Base-by-base conservation (phyloP, 495 filamentous ascomycete species). In the Endocarpon pusillum region DNA sequence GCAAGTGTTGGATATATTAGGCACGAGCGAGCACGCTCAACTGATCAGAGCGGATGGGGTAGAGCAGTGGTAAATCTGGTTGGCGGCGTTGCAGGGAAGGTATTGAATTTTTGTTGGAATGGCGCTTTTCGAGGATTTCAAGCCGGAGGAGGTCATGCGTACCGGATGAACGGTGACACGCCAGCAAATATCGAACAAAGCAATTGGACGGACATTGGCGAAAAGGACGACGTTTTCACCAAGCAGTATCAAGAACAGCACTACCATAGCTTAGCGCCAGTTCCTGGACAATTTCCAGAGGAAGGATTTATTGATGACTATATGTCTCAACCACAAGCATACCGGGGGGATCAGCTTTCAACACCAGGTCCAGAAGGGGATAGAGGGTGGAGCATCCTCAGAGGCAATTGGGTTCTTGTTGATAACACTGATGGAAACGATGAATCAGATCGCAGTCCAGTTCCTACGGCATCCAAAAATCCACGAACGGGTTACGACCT, bases 61-160 rank as follows among this genome's bases (percentile, higher is more conserved):
- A 53, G 53, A 19, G 45, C 60, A 20, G 57, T 58, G 22, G 37
- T 63, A 11, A 45, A 49, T 19, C 58, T 61, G 5, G 50, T 66
- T 32, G 63, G 66, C 8, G 56, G 28, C 5, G 28, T 31, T 5
- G n/a, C n/a, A n/a, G n/a, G n/a, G n/a, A n/a, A n/a, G n/a, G n/a
- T n/a, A n/a, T 15, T 31, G 5, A 31, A 31, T 14, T 31, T 31
- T 14, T 31, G 28, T 17, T 31, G 28, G 28, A 31, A n/a, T 5
- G 19, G 19, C 14, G 19, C 28, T 15, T 31, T 31, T 14, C 14
- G 19, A 31, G 28, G 28, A 7, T 31, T 31, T 14, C 19, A 31
- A 7, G 28, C 28, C 5, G 28, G 28, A 31, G 28, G 5, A 14
- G 28, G 28, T 7, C 14, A 17, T 15, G 28, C 12, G 12, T 31